Conservation (phyloP, 345 rosid genomes). For the Dipteronia sinensis region DNA sequence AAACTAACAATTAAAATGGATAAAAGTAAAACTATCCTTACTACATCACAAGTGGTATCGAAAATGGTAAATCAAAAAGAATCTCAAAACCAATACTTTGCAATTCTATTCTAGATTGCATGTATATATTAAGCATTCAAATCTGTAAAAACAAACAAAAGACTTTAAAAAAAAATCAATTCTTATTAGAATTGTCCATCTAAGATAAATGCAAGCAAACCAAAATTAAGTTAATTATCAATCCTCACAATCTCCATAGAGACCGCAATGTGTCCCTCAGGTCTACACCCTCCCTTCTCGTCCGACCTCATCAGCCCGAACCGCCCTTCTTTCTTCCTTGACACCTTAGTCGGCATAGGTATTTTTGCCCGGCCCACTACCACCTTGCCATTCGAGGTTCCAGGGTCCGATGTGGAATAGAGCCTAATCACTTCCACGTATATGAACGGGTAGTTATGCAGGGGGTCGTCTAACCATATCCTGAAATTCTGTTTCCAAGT, state of each 20-base stretch:
- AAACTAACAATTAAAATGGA: not conserved
- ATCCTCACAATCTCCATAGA: slow-evolving; percentile 1
- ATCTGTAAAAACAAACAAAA: not conserved
- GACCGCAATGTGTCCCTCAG: slow-evolving; percentile 8
- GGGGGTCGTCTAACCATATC: not conserved
- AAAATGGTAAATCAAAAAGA: too few relatives aligned
- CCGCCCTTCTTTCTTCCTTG: not conserved
- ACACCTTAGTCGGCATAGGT: not conserved
- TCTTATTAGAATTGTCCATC: too few relatives aligned
- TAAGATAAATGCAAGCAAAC: not conserved
- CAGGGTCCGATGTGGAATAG: not conserved
- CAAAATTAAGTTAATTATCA: too few relatives aligned
- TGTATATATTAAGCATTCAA: too few relatives aligned
- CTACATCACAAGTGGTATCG: too few relatives aligned
- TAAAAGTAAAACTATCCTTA: too few relatives aligned
- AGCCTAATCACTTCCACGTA: slow-evolving; percentile 19
- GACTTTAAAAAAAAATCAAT: too few relatives aligned
- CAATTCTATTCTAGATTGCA: not conserved
- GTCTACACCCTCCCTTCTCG: not conserved
- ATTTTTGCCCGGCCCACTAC: slow-evolving; percentile 19
- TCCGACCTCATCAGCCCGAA: slow-evolving; percentile 9
- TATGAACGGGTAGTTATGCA: not conserved
- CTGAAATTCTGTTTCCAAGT: slow-evolving; percentile 5
- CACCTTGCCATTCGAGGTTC: slow-evolving; percentile 9
- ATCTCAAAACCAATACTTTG: not conserved